Evolutionary conservation across 805 yeast species (phyloP).

Genomic region (Pichia californica): DNA sequence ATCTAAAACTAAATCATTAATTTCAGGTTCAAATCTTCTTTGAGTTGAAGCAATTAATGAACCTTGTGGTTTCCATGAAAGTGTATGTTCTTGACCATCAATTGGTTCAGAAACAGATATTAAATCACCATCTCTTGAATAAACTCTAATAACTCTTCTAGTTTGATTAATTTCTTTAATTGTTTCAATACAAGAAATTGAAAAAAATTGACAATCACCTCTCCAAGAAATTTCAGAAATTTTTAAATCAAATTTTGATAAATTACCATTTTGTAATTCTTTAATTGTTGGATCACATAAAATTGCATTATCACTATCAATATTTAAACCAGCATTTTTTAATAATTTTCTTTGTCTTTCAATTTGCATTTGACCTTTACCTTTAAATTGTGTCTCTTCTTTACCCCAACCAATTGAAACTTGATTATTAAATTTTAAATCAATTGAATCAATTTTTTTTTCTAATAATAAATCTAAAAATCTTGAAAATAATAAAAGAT

Average conservation of each 20-base stretch:
- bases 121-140: conserved; percentile 69
- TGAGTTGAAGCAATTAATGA: conserved; percentile 78
- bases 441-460: conserved; percentile 48
- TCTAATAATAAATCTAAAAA: conserved; percentile 77
- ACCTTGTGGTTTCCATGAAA: conserved; percentile 92
- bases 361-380: conserved; percentile 78
- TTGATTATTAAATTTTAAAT: conserved; percentile 65
- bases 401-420: conserved; percentile 99
- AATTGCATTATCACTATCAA: conserved; percentile 46
- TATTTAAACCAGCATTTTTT: conserved; percentile 61
- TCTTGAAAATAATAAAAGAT: conserved; percentile 62
- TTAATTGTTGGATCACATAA: conserved; percentile 86
- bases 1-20: conserved; percentile 39
- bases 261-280: conserved; percentile 60
- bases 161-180: conserved; percentile 27
- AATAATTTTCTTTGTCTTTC: conserved; percentile 56
- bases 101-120: conserved; percentile 87
- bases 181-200: conserved; percentile 57
- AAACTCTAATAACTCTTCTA: conserved; percentile 80
- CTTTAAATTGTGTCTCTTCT: conserved; percentile 92
- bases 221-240: conserved; percentile 73
- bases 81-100: conserved; percentile 64
- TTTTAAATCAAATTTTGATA: conserved; percentile 48
- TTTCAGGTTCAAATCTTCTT: conserved; percentile 44
- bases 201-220: conserved; percentile 85